Base-by-base conservation (phyloP, 140 eudicot species). In the Stevia rebaudiana region DNA sequence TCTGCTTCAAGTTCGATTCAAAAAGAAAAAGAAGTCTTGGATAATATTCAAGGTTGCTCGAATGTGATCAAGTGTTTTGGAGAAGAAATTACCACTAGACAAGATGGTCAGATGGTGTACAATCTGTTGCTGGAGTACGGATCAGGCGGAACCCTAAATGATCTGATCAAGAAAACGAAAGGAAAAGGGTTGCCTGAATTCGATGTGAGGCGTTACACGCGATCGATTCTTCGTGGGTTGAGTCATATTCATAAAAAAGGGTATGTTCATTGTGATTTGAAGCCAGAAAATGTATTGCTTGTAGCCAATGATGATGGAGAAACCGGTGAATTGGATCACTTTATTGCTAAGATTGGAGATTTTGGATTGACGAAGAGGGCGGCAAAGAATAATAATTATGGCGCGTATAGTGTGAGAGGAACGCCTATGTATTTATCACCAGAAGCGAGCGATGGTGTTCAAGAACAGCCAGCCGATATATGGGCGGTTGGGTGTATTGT, bases 401-500 rank as follows among this genome's bases (percentile, higher is more conserved):
- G 81, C 56, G 78, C 54, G 52, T 54, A n/a, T 70, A 71, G 63
- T 63, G 23, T 56, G 69, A 78, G 94, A 59, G 95, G 95, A 0
- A 82, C 90, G 1, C 84, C 79, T 2, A 75, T 80, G 86, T 88
- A 88, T 72, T 72, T 82, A 16, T 82, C 96, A 1, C 94, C 96
- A 4, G 96, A 88, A 73, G 82, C 75, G 8, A 68, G 33, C 19
- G 85, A 76, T 21, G 55, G 78, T 24, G 73, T 68, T 7, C 90
- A 84, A 63, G 90, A 82, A 56, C 59, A 74, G 23, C 80, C 94
- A 19, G 62, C 82, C 11, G 96, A 88, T 78, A 69, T 88, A 16
- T 88, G 96, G 96, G 87, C 94, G 0, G 35, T 88, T 50, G 96
- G 96, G 6, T 88, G 96, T 63, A 74, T 78, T 31, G 84, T 88